Evolutionary conservation across 2,329 filamentous ascomycete species (phyloP), one percentile per base, ranked within the genome.

Genomic region (Mycocentrospora acerina): DNA sequence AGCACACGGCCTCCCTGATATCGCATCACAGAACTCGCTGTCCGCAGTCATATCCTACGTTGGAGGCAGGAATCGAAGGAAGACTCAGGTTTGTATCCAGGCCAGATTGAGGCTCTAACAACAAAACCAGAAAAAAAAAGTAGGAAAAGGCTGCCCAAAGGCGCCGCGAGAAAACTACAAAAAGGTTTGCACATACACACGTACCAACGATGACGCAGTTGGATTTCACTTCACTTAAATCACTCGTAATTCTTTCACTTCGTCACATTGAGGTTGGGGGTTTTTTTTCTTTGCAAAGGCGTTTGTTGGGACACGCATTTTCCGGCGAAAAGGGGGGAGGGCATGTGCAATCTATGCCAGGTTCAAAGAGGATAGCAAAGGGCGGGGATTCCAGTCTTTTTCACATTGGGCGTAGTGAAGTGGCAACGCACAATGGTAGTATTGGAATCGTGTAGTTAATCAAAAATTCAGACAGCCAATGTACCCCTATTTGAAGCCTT

Each of bases 111-210:
- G 35, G 42, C 41, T 48, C 41, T 56, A 44, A 51, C 36, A 46
- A 50, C 30, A 47, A 55, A 60, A 52, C 36, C 51, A 54, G 48
- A 42, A 48, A 53, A 53, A 54, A 55, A 57, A 57, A 55, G 54
- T 53, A 48, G 46, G 55, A 59, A 58, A 55, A 48, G 46, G 13
- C 22, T 18, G 43, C 22, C 24, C 29, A 35, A 37, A 31, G 35
- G 33, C 32, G 15, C n/a, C 19, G 15, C 32, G 17, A 35, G 39
- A 40, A 30, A 30, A 30, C 14, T 19, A 18, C 35, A 34, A 42
- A 45, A 39, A 37, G 43, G 39, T 44, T 39, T 46, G 43, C 42
- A 37, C 31, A 33, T 29, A 33, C 19, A 22, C 19, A 22, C 19
- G 16, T 32, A 34, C 30, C 35, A 7, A 42, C 3, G 24, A 24